Evolutionary conservation across 2,329 filamentous ascomycete species (phyloP), one percentile per base, ranked within the genome.

Genomic region (Xylaria sp.): DNA sequence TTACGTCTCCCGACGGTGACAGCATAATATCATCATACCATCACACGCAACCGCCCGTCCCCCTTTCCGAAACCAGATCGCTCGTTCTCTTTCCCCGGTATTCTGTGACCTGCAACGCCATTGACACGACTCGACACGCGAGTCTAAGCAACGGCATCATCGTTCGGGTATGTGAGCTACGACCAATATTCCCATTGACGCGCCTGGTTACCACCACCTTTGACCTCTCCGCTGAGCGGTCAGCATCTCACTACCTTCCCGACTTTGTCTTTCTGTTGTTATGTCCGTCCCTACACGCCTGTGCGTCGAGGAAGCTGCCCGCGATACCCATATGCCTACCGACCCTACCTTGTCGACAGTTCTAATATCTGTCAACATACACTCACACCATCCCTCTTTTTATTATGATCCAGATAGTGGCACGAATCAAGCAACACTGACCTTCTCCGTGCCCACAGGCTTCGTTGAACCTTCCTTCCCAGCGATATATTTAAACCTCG

Each of bases 121-220:
- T 71, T 70, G 70, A 76, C 71, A 77, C 76, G 76, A 56, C 54
- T 60, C 54, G 54, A 65, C 54, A 61, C 63, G 60, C 57, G 60
- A 64, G 54, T 65, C 43, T 56, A 53, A 55, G 48, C 40, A 58
- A 56, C 55, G 55, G 48, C 65, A 69, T 65, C 67, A 53, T 63
- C 48, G 52, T 58, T 63, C 60, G 67, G n/a, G 70, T 71, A 71
- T 44, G 69, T 70, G 58, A 67, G 52, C 59, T 17, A 53, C 59
- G 64, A 65, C 68, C 60, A 59, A 55, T 53, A 35, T 57, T 60
- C 65, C 38, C 35, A 58, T 63, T 11, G 23, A 31, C 46, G 11
- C 44, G 17, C 38, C 38, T 51, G 38, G 52, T 48, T 44, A 38
- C 54, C 23, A 21, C 33, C 41, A 46, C 49, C 23, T 40, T 43